Percentiles rank a stretch among this genome's conserved stretches.
These are phyloP conservation scores for Salix dunnii DNA, from an alignment of 345 rosid species.

Conservation along the genomic window DNA sequence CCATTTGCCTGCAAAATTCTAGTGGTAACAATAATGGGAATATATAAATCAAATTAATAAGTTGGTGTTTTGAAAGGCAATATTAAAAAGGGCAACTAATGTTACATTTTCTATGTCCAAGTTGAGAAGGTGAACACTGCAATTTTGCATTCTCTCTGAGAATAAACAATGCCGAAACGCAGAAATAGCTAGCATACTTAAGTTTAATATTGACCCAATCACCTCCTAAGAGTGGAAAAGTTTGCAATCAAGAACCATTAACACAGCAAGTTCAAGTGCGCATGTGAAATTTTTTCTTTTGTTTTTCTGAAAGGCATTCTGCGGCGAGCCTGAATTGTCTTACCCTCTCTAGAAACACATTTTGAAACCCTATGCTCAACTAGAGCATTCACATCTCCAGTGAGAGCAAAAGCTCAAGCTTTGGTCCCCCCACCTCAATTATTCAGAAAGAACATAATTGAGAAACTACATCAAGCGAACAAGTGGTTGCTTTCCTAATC, in stretches of 20 bases:
- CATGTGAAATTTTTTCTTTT: background rate
- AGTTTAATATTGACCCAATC: background rate
- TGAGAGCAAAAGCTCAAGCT: background rate
- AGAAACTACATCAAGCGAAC: background rate
- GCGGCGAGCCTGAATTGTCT: slow-evolving; percentile 16
- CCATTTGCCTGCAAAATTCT: background rate
- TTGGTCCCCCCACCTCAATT: slow-evolving; percentile 29
- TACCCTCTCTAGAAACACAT: slow-evolving; percentile 3
- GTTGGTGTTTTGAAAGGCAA: background rate
- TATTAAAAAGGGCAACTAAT: background rate
- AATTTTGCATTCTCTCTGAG: background rate
- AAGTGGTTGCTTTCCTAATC: slow-evolving; percentile 15
- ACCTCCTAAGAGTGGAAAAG: background rate
- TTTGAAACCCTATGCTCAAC: slow-evolving; percentile 7
- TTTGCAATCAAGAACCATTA: background rate
- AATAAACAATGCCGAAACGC: background rate
- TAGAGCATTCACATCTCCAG: background rate
- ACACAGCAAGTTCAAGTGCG: background rate
- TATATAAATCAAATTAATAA: background rate
- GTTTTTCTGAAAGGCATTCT: background rate
- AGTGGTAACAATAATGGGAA: background rate
- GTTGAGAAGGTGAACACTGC: background rate
- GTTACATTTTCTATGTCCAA: slow-evolving; percentile 1
- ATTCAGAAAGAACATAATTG: slow-evolving; percentile 3
- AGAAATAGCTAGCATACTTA: background rate